These are phyloP conservation scores for Madurella mycetomatis DNA, from an alignment of 2,329 filamentous ascomycete species.

Conservation along the genomic window DNA sequence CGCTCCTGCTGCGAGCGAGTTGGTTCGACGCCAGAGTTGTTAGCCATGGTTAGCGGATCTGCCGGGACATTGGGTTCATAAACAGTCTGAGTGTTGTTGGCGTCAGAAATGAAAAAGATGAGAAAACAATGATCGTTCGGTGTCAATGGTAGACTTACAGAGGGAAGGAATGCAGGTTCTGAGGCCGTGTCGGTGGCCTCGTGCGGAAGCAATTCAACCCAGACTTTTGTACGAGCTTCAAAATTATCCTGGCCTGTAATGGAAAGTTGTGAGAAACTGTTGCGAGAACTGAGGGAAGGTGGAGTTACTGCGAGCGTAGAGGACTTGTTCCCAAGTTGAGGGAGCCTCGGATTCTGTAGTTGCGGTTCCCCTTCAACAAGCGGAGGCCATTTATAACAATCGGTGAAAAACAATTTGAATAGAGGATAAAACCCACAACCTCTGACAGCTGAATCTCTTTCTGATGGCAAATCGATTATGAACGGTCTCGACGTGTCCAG, in stretches of 20 bases:
- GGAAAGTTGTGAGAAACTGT: too few species aligned
- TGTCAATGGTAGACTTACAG: too few species aligned
- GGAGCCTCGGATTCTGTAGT: neutral
- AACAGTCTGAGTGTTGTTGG: neutral
- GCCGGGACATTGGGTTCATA: neutral
- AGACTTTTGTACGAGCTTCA: neutral
- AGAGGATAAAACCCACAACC: neutral
- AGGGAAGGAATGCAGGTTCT: too few species aligned
- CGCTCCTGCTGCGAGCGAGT: neutral
- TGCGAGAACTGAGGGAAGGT: neutral
- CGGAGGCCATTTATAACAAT: neutral
- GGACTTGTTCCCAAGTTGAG: neutral
- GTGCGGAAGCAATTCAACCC: neutral
- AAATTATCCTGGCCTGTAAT: neutral
- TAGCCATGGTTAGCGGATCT: neutral
- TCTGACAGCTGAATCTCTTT: neutral
- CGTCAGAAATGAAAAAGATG: neutral
- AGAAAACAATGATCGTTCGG: too few species aligned
- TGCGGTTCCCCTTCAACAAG: constrained; percentile 3
- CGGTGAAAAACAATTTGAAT: neutral
- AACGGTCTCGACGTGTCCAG: neutral
- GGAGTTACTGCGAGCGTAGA: constrained; percentile 1
- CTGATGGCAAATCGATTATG: neutral
- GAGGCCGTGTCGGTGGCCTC: too few species aligned
- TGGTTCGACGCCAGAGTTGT: neutral